Percentiles rank a stretch among this genome's conserved stretches.
Evolutionary conservation across 495 filamentous ascomycete genomes (phyloP).

Genomic region (Tuber magnatum): DNA sequence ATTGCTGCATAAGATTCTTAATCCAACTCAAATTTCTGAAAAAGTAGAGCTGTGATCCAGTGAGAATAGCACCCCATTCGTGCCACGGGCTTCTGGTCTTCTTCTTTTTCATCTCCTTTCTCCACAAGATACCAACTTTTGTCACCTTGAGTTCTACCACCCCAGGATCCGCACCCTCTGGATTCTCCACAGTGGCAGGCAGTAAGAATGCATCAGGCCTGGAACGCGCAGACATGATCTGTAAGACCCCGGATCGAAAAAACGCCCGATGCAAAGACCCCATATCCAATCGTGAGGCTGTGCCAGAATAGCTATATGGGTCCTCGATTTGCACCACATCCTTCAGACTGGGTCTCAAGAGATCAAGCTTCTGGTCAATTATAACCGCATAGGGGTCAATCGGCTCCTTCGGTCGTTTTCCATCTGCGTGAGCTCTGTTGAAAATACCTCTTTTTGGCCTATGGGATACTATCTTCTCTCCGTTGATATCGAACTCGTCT

Average conservation of each 20-base stretch:
- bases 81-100: constrained; percentile 93
- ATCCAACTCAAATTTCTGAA: constrained; percentile 89
- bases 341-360: constrained; percentile 72
- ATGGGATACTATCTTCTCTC: constrained; percentile 63
- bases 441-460: constrained; percentile 66
- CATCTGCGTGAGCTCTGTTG: constrained; percentile 55
- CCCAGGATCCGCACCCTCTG: constrained; percentile 79
- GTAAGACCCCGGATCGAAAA: constrained; percentile 79
- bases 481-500: constrained; percentile 75
- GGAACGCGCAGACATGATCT: constrained; percentile 88
- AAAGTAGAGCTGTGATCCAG: constrained; percentile 90
- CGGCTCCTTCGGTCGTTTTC: constrained; percentile 67
- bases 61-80: constrained; percentile 95
- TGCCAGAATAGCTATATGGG: constrained; percentile 79
- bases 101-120: constrained; percentile 91
- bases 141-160: constrained; percentile 96
- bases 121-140: constrained; percentile 92
- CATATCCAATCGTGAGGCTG: constrained; percentile 63
- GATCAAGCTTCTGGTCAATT: constrained; percentile 75
- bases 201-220: constrained; percentile 91
- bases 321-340: constrained; percentile 91
- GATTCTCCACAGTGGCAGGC: constrained; percentile 72
- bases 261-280: constrained; percentile 75
- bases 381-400: constrained; percentile 94
- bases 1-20: constrained; percentile 80